Evolutionary conservation across 1,139 yeast genomes (phyloP), one percentile per base, ranked within the genome.

Genomic region (Blastobotrys aristatus): DNA sequence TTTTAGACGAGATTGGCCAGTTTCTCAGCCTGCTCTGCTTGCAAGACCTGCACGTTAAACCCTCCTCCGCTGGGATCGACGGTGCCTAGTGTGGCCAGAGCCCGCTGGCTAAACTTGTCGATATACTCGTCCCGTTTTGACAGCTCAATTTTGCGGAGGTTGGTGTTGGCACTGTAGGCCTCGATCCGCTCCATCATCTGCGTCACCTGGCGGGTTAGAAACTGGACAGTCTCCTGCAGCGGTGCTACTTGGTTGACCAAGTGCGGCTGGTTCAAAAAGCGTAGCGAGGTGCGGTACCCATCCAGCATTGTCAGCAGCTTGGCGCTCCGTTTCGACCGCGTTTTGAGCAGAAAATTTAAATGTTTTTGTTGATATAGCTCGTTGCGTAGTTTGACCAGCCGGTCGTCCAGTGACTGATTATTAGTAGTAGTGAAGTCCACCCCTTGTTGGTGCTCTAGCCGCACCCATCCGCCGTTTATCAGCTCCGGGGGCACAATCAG

Each of bases 401-500:
- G 60, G 1, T 61, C 54, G 53, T 74, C 79, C n/a, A 71, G 48
- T 16, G 65, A 62, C 2, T 50, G 53, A 41, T 66, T 61, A 38
- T 58, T 54, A 11, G 31, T 38, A 4, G 40, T 4, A 41, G 47
- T 44, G 45, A 73, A 68, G 33, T 67, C 72, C 17, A 87, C 62
- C 1, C 74, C 80, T 47, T 76, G 74, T 51, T 90, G 95, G 60
- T 88, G 95, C 46, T 73, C 74, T 44, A 89, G 68, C 43, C 82
- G 66, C 46, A 89, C 69, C 74, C 79, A 81, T 5, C 95, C 95
- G 6, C 70, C 77, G 13, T 75, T 74, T 1, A 84, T 72, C 38
- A 87, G 68, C n/a, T 84, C 85, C 3, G 66, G 67, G 0, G 96
- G 96, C 13, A 90, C 70, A 10, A 77, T 76, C 49, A 90, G 72